phyloP scores from a whole-genome alignment of 371 early-diverging fungal genomes.

The Rhizomucor pusillus region DNA sequence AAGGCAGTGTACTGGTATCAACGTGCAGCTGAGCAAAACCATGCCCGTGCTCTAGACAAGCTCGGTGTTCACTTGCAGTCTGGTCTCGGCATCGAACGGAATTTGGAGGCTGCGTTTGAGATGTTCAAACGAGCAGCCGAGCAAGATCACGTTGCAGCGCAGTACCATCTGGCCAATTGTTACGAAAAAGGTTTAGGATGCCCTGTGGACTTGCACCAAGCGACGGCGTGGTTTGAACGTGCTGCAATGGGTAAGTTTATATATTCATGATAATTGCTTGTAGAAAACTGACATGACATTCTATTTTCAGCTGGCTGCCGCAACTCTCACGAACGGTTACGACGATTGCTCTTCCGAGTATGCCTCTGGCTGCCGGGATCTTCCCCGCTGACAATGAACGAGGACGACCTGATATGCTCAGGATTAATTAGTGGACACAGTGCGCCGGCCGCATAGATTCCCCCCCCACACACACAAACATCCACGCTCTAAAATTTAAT shows the following conservation, averaged over 20 bases:
- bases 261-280: neutral
- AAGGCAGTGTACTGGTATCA: conserved; percentile 70
- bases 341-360: conserved; percentile 47
- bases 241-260: conserved; percentile 52
- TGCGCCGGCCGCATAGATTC: conserved; percentile 51
- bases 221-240: conserved; percentile 66
- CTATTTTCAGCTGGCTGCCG: conserved; percentile 44
- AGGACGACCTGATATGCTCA: conserved; percentile 33
- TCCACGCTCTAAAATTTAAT: too few relatives aligned
- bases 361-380: conserved; percentile 34
- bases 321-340: conserved; percentile 51
- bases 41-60: conserved; percentile 77
- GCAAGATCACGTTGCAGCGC: conserved; percentile 58
- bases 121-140: conserved; percentile 63
- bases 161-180: conserved; percentile 63
- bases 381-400: conserved; percentile 14
- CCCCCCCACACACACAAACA: neutral
- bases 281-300: neutral
- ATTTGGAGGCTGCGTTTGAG: conserved; percentile 53
- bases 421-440: conserved; percentile 43
- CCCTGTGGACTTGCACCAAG: conserved; percentile 52
- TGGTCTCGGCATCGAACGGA: conserved; percentile 64
- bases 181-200: conserved; percentile 71
- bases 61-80: conserved; percentile 74
- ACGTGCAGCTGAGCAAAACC: conserved; percentile 61